phyloP scores from a whole-genome alignment of 768 basidiomycete genomes.

The Boletus rubescentipes region DNA sequence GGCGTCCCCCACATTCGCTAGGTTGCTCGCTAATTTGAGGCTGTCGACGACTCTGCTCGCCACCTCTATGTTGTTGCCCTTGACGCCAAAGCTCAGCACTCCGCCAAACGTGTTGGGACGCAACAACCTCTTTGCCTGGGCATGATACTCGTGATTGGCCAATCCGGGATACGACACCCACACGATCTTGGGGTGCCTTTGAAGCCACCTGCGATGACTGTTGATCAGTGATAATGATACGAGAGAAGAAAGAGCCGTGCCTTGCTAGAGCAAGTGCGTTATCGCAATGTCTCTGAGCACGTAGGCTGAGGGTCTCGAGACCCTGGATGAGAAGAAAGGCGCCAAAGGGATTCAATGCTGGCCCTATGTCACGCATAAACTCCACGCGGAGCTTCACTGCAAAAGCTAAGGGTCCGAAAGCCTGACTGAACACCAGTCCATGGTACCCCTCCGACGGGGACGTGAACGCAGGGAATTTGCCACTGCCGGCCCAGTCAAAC shows the following conservation, averaged over 20 bases:
- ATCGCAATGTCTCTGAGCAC: slow-evolving; percentile 67
- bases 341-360: slow-evolving; percentile 65
- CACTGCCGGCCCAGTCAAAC: slow-evolving; percentile 70
- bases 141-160: slow-evolving; percentile 8
- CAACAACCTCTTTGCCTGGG: slow-evolving; percentile 10
- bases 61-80: not conserved
- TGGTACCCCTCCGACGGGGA: slow-evolving; percentile 76
- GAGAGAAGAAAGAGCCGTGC: slow-evolving; percentile 17
- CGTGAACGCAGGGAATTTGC: slow-evolving; percentile 73
- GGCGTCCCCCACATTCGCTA: slow-evolving; percentile 53
- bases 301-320: slow-evolving; percentile 71
- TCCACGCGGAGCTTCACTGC: slow-evolving; percentile 63
- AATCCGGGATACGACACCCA: slow-evolving; percentile 21
- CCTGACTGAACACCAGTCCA: slow-evolving; percentile 63
- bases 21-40: slow-evolving; percentile 37
- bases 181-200: slow-evolving; percentile 7
- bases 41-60: slow-evolving; percentile 37
- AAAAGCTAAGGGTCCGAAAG: slow-evolving; percentile 64
- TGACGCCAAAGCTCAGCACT: slow-evolving; percentile 16
- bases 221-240: not conserved
- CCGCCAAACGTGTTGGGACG: slow-evolving; percentile 10
- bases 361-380: slow-evolving; percentile 66
- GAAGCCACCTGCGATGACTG: slow-evolving; percentile 10
- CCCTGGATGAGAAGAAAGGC: slow-evolving; percentile 79
- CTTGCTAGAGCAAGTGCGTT: slow-evolving; percentile 70